Evolutionary conservation across 169 alveolate species (phyloP).

Genomic region (Amoebophrya sp.): DNA sequence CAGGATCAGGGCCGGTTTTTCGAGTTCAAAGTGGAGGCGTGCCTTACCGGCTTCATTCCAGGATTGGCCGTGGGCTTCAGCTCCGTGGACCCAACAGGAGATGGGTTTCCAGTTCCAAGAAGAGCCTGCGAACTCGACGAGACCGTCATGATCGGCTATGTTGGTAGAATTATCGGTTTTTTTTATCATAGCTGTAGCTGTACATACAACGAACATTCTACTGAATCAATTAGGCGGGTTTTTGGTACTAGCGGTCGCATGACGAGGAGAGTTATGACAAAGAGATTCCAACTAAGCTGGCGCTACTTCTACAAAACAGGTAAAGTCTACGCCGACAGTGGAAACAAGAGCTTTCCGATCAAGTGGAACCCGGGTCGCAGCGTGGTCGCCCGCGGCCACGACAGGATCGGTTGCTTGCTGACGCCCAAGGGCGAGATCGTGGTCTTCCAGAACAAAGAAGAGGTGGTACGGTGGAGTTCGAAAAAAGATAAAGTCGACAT

Average conservation of each 20-base stretch:
- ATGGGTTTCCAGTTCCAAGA: neutral
- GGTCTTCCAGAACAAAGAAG: neutral
- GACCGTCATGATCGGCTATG: neutral
- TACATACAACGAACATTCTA: too few species aligned
- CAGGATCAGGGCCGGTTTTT: neutral
- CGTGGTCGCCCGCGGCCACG: neutral
- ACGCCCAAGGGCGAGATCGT: neutral
- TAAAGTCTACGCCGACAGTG: neutral
- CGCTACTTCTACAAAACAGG: too few species aligned
- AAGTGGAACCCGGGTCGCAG: neutral
- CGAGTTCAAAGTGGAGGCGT: neutral
- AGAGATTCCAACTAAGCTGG: too few species aligned
- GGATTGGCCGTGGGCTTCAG: neutral
- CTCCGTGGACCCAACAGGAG: neutral
- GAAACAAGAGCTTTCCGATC: neutral
- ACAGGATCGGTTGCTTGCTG: slow-evolving; percentile 21
- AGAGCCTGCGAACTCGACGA: neutral
- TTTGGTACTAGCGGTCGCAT: too few species aligned
- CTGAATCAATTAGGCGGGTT: too few species aligned
- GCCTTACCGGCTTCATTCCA: neutral
- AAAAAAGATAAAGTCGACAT: neutral
- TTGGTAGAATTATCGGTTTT: too few species aligned
- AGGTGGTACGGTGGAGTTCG: neutral
- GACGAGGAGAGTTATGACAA: too few species aligned
- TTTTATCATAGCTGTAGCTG: too few species aligned